phyloP scores from a whole-genome alignment of 2,329 filamentous ascomycete species.

The Falciphora oryzae region DNA sequence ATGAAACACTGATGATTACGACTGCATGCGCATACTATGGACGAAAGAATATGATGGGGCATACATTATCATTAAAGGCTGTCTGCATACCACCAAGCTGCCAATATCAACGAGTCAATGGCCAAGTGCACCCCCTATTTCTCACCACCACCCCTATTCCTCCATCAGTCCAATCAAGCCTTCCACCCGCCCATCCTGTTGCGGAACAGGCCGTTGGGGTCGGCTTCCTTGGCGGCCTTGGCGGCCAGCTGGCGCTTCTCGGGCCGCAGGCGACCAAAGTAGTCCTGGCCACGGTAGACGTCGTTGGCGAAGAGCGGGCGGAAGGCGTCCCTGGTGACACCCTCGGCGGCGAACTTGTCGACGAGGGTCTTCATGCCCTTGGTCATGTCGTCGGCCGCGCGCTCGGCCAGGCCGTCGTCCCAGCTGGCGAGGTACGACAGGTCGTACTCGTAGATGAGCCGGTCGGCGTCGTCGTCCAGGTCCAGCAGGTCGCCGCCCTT shows the following conservation, averaged over 20 bases:
- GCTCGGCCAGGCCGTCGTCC: conserved; percentile 5
- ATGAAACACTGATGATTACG: conserved; percentile 32
- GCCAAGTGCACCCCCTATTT: background rate
- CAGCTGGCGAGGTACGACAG: conserved; percentile 6
- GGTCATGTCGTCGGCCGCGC: background rate
- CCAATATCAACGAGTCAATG: background rate
- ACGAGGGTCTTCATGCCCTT: conserved; percentile 6
- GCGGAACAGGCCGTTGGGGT: conserved; percentile 32
- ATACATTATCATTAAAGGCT: background rate
- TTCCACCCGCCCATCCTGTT: conserved; percentile 37
- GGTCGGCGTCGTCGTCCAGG: conserved; percentile 22
- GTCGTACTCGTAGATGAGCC: conserved; percentile 9
- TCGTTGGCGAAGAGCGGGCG: conserved; percentile 40
- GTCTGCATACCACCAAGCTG: background rate
- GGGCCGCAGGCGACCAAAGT: conserved; percentile 32
- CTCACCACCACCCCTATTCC: background rate
- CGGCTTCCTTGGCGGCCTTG: conserved; percentile 28
- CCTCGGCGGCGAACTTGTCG: conserved; percentile 5
- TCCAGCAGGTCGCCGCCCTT: conserved; percentile 35
- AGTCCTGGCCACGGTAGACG: conserved; percentile 36
- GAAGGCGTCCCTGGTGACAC: conserved; percentile 23
- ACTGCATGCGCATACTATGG: too few relatives aligned
- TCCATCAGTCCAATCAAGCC: conserved; percentile 15
- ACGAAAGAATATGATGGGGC: too few relatives aligned
- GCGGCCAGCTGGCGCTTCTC: conserved; percentile 29